A percentile compares a stretch with the other conserved stretches of the same genome.
phyloP scores from a whole-genome alignment of 2,329 filamentous ascomycete genomes.

The Sporothrix sp. region DNA sequence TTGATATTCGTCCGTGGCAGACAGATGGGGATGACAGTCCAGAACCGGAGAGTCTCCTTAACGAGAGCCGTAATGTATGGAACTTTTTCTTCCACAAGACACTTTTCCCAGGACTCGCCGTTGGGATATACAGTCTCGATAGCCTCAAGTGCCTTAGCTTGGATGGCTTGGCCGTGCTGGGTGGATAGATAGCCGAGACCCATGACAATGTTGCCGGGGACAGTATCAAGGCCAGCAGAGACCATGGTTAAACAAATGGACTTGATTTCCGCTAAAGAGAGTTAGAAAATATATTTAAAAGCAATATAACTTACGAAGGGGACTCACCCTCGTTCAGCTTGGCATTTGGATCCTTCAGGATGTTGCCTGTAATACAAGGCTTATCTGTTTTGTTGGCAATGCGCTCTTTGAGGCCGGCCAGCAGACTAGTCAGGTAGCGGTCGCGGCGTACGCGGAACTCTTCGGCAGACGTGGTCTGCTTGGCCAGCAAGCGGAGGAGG shows the following conservation, averaged over 20 bases:
- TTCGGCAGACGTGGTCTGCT: slow-evolving; percentile 50
- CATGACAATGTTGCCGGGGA: slow-evolving; percentile 72
- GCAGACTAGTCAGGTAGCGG: slow-evolving; percentile 50
- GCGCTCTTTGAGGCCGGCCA: slow-evolving; percentile 36
- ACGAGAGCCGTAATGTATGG: slow-evolving; percentile 68
- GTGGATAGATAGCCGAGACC: slow-evolving; percentile 64
- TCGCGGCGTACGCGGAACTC: slow-evolving; percentile 50
- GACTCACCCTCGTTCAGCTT: slow-evolving; percentile 13
- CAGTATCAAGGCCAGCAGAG: slow-evolving; percentile 69
- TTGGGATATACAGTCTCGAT: slow-evolving; percentile 63
- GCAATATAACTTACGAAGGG: not conserved
- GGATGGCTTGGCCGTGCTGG: slow-evolving; percentile 56
- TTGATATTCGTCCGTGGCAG: slow-evolving; percentile 63
- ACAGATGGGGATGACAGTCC: slow-evolving; percentile 70
- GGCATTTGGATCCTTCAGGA: slow-evolving; percentile 19
- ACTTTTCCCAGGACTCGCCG: slow-evolving; percentile 64
- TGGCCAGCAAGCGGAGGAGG: slow-evolving; percentile 49
- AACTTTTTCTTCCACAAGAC: slow-evolving; percentile 63
- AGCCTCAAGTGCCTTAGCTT: slow-evolving; percentile 56
- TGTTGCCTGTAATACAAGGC: slow-evolving; percentile 22
- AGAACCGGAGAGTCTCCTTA: slow-evolving; percentile 70
- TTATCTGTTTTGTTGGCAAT: slow-evolving; percentile 20
- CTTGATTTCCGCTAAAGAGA: slow-evolving; percentile 46
- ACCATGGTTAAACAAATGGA: slow-evolving; percentile 70
- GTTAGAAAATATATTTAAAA: not conserved